These are phyloP conservation scores for Trifolium repens DNA, from an alignment of 306 rosid species.

Conservation along the genomic window DNA sequence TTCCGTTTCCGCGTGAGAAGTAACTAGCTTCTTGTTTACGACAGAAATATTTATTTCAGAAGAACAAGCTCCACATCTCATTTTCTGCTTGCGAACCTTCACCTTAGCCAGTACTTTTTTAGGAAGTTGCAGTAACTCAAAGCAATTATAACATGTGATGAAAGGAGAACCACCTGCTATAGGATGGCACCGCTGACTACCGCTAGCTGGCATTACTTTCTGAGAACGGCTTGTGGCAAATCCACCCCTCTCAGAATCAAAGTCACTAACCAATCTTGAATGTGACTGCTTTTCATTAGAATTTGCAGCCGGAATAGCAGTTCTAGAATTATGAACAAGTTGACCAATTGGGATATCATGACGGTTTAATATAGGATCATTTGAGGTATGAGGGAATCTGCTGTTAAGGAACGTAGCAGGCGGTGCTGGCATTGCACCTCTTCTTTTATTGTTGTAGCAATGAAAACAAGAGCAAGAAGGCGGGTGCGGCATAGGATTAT, in stretches of 20 bases:
- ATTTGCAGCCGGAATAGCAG: constrained; percentile 50
- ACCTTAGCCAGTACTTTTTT: constrained; percentile 53
- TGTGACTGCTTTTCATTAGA: constrained; percentile 55
- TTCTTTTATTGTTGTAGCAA: constrained; percentile 66
- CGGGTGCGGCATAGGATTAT: constrained; percentile 60
- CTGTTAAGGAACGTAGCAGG: constrained; percentile 59
- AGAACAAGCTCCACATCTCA: constrained; percentile 86
- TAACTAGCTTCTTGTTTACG: constrained; percentile 62
- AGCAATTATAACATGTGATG: constrained; percentile 79
- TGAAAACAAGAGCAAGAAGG: constrained; percentile 82
- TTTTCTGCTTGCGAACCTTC: constrained; percentile 62
- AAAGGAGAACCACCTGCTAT: constrained; percentile 93
- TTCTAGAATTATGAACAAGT: constrained; percentile 59
- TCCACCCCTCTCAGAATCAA: constrained; percentile 59
- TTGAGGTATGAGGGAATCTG: constrained; percentile 60
- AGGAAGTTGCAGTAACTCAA: constrained; percentile 84
- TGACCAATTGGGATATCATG: constrained; percentile 60
- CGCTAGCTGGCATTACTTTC: constrained; percentile 55
- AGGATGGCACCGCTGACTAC: constrained; percentile 64
- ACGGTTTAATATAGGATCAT: constrained; percentile 60
- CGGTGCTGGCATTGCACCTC: constrained; percentile 56
- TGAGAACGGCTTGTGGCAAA: constrained; percentile 52
- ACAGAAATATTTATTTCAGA: constrained; percentile 60
- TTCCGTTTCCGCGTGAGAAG: constrained; percentile 58
- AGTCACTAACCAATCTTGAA: constrained; percentile 68